phyloP scores from a whole-genome alignment of 1,139 yeast species.

The Yamadazyma taylorii region DNA sequence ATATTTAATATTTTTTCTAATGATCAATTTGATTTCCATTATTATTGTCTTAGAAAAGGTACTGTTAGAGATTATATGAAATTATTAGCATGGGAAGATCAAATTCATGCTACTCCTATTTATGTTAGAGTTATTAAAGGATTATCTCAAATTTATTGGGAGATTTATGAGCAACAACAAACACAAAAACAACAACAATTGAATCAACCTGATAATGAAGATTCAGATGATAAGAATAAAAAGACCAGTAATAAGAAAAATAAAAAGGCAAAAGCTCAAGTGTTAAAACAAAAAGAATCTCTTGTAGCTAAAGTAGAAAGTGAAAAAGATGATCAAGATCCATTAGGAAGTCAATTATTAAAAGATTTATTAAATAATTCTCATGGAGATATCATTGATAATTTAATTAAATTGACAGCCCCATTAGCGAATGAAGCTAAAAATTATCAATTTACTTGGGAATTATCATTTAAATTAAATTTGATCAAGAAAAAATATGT shows the following conservation, averaged over 20 bases:
- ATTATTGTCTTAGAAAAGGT: slow-evolving; percentile 87
- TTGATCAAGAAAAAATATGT: slow-evolving; percentile 44
- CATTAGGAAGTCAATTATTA: slow-evolving; percentile 45
- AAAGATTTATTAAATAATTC: slow-evolving; percentile 25
- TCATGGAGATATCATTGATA: slow-evolving; percentile 29
- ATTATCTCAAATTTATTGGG: slow-evolving; percentile 58
- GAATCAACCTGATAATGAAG: slow-evolving; percentile 24
- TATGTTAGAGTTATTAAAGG: slow-evolving; percentile 72
- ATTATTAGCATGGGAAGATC: slow-evolving; percentile 80
- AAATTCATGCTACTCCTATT: slow-evolving; percentile 65
- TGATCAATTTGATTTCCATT: slow-evolving; percentile 94
- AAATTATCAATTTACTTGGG: slow-evolving; percentile 35
- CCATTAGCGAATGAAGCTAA: slow-evolving; percentile 40
- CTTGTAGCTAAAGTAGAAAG: slow-evolving; percentile 43
- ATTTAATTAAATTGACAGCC: slow-evolving; percentile 29
- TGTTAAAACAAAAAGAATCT: slow-evolving; percentile 37
- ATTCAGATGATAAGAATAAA: slow-evolving; percentile 17
- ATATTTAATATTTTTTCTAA: slow-evolving; percentile 69
- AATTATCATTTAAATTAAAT: slow-evolving; percentile 39
- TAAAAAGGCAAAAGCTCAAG: slow-evolving; percentile 37
- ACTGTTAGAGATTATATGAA: slow-evolving; percentile 82
- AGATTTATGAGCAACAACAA: slow-evolving; percentile 34
- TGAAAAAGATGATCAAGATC: slow-evolving; percentile 48
- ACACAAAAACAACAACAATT: slow-evolving; percentile 18
- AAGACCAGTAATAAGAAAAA: slow-evolving; percentile 30